Base-by-base conservation (phyloP, 352 stramenopile species). In the Phytophthora cryptogea region DNA sequence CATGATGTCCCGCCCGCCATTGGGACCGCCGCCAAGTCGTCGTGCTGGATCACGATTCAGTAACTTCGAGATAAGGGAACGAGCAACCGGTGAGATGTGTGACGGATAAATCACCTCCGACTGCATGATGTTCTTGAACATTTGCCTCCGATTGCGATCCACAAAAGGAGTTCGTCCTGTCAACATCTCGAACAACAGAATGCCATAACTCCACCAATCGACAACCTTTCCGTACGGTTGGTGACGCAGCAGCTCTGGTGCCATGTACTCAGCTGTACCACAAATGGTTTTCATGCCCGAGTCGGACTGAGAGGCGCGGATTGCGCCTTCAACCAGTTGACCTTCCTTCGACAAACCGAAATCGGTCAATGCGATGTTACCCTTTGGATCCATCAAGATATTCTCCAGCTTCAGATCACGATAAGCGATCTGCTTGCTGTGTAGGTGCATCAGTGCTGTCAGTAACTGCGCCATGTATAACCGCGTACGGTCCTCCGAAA, bases 51-150 rank as follows among this genome's bases (percentile, higher is more conserved):
- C 89, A 55, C 97, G 97, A 48, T 97, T 94, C 33, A 99, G 70
- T 46, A 99, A 64, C 67, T 92, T 93, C 5, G 83, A 88, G 63
- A 95, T 95, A 14, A 94, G 48, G 32, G 81, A 91, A 8, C 83
- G 76, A 2, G 83, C 85, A 2, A 76, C 61, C 1, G 85, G 74
- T 0, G 83, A 92, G 60, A 95, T 94, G 71, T 95, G 88, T 40
- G 87, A 88, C 4, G 87, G 87, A 35, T 95, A 95, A 50, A 94
- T 93, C 26, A 94, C 84, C 36, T 95, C 87, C 0, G 82, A 84
- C 53, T 92, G 80, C 85, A 94, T 94, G 54, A 95, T 95, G 63
- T 95, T 95, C 62, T 95, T 95, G 67, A 95, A 95, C 87, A 95
- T 95, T 51, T 92, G 84, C 8, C 87, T 74, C 6, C 87, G 87